Conservation (phyloP, 2,329 filamentous ascomycete species). For the Graphiopsis chlorocephala region DNA sequence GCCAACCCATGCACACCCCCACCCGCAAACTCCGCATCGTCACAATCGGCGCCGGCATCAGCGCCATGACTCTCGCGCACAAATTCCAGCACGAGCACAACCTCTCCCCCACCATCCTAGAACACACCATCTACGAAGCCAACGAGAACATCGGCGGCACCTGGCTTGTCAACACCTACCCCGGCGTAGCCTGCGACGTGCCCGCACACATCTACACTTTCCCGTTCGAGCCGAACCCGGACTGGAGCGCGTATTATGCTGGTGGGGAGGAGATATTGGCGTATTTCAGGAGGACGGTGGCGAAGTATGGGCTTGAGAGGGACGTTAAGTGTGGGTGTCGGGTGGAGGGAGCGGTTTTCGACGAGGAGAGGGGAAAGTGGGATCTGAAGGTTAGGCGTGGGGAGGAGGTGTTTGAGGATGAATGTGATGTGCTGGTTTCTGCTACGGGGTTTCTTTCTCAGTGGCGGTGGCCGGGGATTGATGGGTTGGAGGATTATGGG, state of each 20-base stretch:
- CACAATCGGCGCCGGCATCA: conserved; percentile 36
- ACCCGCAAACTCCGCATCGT: conserved; percentile 30
- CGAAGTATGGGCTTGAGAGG: conserved; percentile 40
- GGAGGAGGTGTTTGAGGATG: conserved; percentile 27
- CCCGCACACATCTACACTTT: conserved; percentile 41
- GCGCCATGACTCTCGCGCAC: conserved; percentile 40
- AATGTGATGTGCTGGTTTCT: conserved; percentile 38
- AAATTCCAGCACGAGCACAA: conserved; percentile 40
- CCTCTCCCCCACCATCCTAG: conserved; percentile 30
- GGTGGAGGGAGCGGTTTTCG: conserved; percentile 38
- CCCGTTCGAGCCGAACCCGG: conserved; percentile 44
- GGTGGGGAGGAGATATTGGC: conserved; percentile 41
- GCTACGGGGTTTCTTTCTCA: conserved; percentile 27
- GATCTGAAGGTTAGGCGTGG: conserved; percentile 32
- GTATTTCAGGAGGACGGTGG: conserved; percentile 40
- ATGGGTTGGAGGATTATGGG: conserved; percentile 36
- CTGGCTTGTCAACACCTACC: conserved; percentile 41
- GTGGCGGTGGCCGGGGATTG: conserved; percentile 36
- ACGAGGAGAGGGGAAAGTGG: conserved; percentile 38
- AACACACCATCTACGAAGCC: conserved; percentile 45
- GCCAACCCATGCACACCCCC: conserved; percentile 31
- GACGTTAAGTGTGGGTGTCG: conserved; percentile 39
- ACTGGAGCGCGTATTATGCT: conserved; percentile 44
- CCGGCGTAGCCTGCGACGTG: conserved; percentile 44
- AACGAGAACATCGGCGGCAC: conserved; percentile 42